Percentiles rank a stretch among this genome's conserved stretches.
phyloP scores from a whole-genome alignment of 306 rosid species.

The Cercis canadensis region DNA sequence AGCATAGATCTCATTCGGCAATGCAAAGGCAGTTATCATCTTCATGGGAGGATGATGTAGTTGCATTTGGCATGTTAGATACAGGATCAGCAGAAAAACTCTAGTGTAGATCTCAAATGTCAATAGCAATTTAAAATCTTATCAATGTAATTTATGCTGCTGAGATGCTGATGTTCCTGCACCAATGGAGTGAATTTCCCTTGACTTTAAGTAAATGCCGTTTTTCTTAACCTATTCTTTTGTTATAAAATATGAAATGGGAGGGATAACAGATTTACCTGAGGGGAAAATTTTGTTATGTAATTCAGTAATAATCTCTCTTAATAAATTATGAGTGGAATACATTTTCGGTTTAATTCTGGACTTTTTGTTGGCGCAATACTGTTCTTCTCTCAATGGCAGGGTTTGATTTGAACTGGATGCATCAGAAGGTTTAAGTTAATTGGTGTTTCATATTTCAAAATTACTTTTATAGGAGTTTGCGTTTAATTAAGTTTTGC shows the following conservation, averaged over 20 bases:
- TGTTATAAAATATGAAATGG: neutral
- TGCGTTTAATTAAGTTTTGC: too few relatives aligned
- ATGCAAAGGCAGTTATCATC: slow-evolving; percentile 35
- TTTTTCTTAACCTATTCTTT: neutral
- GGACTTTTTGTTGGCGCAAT: too few relatives aligned
- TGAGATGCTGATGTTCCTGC: slow-evolving; percentile 33
- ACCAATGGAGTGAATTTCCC: slow-evolving; percentile 15
- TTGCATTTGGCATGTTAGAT: slow-evolving; percentile 23
- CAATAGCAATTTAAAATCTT: slow-evolving; percentile 23
- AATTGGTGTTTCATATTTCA: too few relatives aligned
- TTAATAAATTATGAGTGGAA: too few relatives aligned
- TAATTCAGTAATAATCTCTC: neutral
- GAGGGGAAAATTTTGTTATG: neutral
- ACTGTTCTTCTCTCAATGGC: too few relatives aligned
- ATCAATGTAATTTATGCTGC: slow-evolving; percentile 37
- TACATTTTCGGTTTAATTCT: too few relatives aligned
- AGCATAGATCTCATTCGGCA: slow-evolving; percentile 36
- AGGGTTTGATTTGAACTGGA: too few relatives aligned
- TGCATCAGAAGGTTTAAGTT: too few relatives aligned
- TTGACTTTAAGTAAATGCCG: slow-evolving; percentile 17
- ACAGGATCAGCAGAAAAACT: slow-evolving; percentile 24
- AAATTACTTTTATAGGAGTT: too few relatives aligned
- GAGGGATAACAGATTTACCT: neutral
- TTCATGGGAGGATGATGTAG: slow-evolving; percentile 30
- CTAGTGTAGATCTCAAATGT: slow-evolving; percentile 25